phyloP scores from a whole-genome alignment of 2,329 filamentous ascomycete genomes.

The Bipolaris sorokiniana region DNA sequence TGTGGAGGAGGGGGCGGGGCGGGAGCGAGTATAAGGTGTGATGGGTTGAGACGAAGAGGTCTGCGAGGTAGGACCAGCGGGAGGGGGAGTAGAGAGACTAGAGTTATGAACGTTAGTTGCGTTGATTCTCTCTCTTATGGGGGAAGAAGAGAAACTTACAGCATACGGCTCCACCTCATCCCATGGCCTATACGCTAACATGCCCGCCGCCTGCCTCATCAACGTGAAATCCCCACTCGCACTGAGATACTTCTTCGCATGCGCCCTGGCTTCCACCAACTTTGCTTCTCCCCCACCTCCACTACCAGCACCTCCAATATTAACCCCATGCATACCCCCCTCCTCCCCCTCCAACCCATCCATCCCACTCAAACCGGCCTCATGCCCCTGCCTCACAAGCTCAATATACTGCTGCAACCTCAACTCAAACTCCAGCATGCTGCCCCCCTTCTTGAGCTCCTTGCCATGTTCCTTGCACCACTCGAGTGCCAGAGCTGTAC shows the following conservation, averaged over 20 bases:
- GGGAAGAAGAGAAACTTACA: constrained; percentile 47
- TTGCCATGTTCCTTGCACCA: constrained; percentile 97
- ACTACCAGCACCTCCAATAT: constrained; percentile 71
- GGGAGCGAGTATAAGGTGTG: constrained; percentile 85
- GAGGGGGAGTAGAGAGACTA: constrained; percentile 73
- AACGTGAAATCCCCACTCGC: constrained; percentile 73
- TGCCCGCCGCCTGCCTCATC: constrained; percentile 73
- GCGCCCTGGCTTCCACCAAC: constrained; percentile 75
- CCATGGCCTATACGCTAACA: constrained; percentile 75
- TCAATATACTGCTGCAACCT: constrained; percentile 95
- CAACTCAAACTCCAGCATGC: constrained; percentile 89
- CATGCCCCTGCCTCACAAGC: constrained; percentile 69
- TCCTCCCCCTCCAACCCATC: constrained; percentile 30
- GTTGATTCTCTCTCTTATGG: not conserved
- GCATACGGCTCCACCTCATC: constrained; percentile 66
- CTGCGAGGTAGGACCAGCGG: constrained; percentile 78
- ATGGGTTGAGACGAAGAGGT: constrained; percentile 83
- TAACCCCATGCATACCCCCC: constrained; percentile 13
- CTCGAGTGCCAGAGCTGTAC: constrained; percentile 76
- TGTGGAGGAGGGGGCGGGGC: constrained; percentile 81
- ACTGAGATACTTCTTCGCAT: constrained; percentile 82
- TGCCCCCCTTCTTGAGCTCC: constrained; percentile 85
- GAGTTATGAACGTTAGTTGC: constrained; percentile 21
- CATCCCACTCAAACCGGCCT: constrained; percentile 33
- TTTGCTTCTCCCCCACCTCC: constrained; percentile 55